These are phyloP conservation scores for Abortiporus biennis DNA, from an alignment of 1,284 basidiomycete genomes.

Conservation along the genomic window DNA sequence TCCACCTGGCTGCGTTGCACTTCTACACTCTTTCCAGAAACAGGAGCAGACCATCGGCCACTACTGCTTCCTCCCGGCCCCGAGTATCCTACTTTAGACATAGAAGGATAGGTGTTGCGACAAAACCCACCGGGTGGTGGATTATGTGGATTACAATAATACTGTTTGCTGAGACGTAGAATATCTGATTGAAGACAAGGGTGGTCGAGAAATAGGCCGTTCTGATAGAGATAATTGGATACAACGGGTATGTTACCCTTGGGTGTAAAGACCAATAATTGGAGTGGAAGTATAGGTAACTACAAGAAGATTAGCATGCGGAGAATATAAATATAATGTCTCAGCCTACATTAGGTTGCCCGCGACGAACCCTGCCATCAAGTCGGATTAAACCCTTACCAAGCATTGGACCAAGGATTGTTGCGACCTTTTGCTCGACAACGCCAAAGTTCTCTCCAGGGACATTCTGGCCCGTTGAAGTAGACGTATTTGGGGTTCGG, in stretches of 20 bases:
- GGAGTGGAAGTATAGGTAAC: constrained; percentile 77
- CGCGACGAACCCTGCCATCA: constrained; percentile 74
- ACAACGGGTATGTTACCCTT: constrained; percentile 86
- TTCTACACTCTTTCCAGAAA: constrained; percentile 79
- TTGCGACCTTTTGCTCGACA: constrained; percentile 78
- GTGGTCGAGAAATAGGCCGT: constrained; percentile 74
- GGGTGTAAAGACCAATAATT: constrained; percentile 87
- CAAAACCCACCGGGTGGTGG: constrained; percentile 67
- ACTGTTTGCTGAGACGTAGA: constrained; percentile 54
- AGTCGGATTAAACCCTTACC: constrained; percentile 78
- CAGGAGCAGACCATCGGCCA: constrained; percentile 54
- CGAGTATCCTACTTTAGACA: constrained; percentile 34
- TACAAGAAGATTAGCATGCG: constrained; percentile 24
- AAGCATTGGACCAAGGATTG: constrained; percentile 74
- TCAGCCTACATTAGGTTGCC: constrained; percentile 45
- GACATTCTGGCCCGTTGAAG: constrained; percentile 42
- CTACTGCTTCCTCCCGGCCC: constrained; percentile 34
- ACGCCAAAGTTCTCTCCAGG: constrained; percentile 74
- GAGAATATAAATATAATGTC: constrained; percentile 3
- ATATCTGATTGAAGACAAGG: constrained; percentile 58
- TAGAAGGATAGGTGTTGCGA: constrained; percentile 31
- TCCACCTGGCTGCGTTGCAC: constrained; percentile 93
- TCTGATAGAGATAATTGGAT: constrained; percentile 65
- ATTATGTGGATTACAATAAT: constrained; percentile 88
- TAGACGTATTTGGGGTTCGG: constrained; percentile 52